phyloP scores from a whole-genome alignment of 169 alveolate genomes.

The Cryptosporidium tyzzeri region DNA sequence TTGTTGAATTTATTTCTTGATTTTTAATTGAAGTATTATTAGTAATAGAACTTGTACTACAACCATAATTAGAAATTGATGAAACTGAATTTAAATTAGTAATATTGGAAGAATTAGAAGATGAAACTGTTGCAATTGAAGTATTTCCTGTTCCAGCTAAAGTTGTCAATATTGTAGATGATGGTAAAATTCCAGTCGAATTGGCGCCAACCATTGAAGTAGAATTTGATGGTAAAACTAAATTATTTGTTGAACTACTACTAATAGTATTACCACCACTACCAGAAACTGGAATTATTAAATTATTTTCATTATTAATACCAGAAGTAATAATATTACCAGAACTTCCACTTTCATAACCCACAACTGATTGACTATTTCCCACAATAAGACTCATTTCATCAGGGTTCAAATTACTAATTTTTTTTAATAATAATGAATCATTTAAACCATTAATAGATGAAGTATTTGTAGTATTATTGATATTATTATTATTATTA shows the following conservation, averaged over 20 bases:
- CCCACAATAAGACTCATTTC: slow-evolving; percentile 1
- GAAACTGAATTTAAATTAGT: background rate
- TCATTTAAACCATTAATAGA: background rate
- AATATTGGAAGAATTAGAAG: background rate
- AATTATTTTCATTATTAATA: too few species aligned
- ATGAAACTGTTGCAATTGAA: too few species aligned
- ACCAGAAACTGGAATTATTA: background rate
- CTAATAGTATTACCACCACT: too few species aligned
- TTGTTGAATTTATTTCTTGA: background rate
- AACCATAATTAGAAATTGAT: background rate
- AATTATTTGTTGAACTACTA: background rate
- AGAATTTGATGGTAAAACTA: background rate
- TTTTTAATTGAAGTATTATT: too few species aligned
- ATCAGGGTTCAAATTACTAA: background rate
- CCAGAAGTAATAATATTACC: background rate
- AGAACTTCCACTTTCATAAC: background rate
- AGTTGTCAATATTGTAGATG: background rate
- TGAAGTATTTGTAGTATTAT: background rate
- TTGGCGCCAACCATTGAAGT: background rate
- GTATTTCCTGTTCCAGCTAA: background rate
- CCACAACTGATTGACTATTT: background rate
- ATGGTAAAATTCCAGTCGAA: background rate
- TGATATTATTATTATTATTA: too few species aligned
- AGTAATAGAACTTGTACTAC: background rate
- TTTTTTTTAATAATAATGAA: background rate